Evolutionary conservation across 1,284 basidiomycete species (phyloP), one percentile per base, ranked within the genome.

Genomic region (Athelia psychrophila): DNA sequence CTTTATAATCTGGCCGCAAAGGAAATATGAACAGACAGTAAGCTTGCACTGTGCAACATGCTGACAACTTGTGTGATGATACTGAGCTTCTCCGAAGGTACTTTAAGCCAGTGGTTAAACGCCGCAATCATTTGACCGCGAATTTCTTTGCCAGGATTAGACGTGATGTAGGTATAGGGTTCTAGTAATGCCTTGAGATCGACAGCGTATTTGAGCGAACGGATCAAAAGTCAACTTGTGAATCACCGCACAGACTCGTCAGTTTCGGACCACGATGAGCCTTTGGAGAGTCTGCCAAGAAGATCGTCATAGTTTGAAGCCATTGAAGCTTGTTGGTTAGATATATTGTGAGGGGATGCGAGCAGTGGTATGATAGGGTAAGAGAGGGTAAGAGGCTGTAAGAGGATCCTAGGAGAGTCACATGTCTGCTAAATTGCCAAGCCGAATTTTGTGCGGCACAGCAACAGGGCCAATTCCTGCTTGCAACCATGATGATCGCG

Each of bases 1-100:
- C 54, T n/a, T 58, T 51, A 55, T 5, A 46, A 50, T 46, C 16
- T 24, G 53, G 56, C 47, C 18, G 16, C 19, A 13, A 18, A 18
- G 16, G n/a, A n/a, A n/a, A 33, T 8, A 33, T 16, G 19, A 3
- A 72, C 85, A 64, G 62, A 93, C 95, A 99, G 79, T 35, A 99
- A 75, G 64, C 92, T 96, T 2, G 95, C 93, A 48, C 88, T 94
- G 61, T 99, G 97, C 32, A 99, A 78, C 92, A 96, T 98, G 57
- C 85, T 86, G 23, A 99, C 90, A 38, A 99, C 83, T 53, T 77
- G 78, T 3, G 86, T 80, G 56, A 99, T 93, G 40, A 88, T 74
- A 22, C 70, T 70, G 10, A 98, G 79, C 64, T 90, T 88, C 22
- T 80, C 76, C 24, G 74, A 64, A 0, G 91, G 89, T 1, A 99